These are phyloP conservation scores for Entrophospora sp. DNA, from an alignment of 192 early-diverging fungal species.

Conservation along the genomic window DNA sequence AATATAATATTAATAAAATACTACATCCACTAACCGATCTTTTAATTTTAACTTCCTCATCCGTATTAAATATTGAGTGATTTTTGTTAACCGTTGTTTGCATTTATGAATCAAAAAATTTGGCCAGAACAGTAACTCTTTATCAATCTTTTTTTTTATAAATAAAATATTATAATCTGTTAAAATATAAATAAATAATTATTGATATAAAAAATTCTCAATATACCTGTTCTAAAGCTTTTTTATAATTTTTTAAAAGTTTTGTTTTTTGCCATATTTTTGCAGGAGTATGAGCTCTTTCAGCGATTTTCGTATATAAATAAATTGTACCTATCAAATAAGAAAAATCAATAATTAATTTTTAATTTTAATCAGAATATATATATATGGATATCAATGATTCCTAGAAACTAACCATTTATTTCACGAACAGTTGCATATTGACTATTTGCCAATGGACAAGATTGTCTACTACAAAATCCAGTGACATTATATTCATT, in stretches of 20 bases:
- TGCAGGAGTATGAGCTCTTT: slow-evolving; percentile 88
- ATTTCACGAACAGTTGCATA: slow-evolving; percentile 92
- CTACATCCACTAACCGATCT: slow-evolving; percentile 43
- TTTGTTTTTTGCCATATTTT: slow-evolving; percentile 89
- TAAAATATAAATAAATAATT: too few species aligned
- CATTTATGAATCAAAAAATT: slow-evolving; percentile 86
- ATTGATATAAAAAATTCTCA: too few species aligned
- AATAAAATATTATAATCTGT: too few species aligned
- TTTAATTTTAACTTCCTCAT: slow-evolving; percentile 86
- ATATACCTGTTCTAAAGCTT: slow-evolving; percentile 66
- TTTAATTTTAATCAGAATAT: neutral
- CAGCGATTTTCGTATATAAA: slow-evolving; percentile 91
- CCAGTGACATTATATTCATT: slow-evolving; percentile 96
- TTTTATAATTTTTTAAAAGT: slow-evolving; percentile 83
- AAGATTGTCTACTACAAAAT: slow-evolving; percentile 87
- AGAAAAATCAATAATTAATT: neutral
- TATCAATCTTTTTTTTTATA: slow-evolving; percentile 60
- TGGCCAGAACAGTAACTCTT: slow-evolving; percentile 87
- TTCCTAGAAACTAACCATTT: slow-evolving; percentile 38
- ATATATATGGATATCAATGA: neutral
- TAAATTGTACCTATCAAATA: slow-evolving; percentile 56
- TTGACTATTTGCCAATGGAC: slow-evolving; percentile 88
- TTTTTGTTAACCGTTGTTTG: slow-evolving; percentile 94
- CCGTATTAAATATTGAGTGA: slow-evolving; percentile 91
- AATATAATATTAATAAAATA: too few species aligned